Evolutionary conservation across 805 yeast genomes (phyloP), one percentile per base, ranked within the genome.

Genomic region (Metschnikowia continentalis): DNA sequence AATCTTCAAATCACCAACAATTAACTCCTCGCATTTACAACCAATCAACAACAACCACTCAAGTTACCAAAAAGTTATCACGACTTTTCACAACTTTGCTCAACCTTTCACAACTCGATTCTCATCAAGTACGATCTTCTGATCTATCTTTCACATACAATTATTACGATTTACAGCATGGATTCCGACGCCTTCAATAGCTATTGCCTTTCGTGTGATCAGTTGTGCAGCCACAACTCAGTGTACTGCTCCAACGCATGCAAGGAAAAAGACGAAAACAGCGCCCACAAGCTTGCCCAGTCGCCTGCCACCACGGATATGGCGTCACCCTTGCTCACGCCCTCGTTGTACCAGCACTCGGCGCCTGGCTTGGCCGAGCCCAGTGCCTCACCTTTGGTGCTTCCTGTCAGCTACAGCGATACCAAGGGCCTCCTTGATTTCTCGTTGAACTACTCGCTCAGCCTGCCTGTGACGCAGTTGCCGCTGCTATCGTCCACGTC

Each of bases 271-370:
- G 75, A 71, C 51, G 74, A 69, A 53, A 57, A 55, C 17, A 65
- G 61, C 45, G 60, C 49, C 22, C 38, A 57, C 6, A 44, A 58
- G 13, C 48, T 50, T 20, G 52, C 59, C 46, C 55, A 59, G 38
- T 53, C 54, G 19, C 32, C 37, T 46, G 54, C 52, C 48, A 54
- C 53, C 48, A 52, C 53, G 20, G 66, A 61, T 48, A 61, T 71
- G 49, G 68, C 63, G 3, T 67, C 72, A 19, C 77, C 77, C 3
- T 62, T 73, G 51, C 67, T 74, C 46, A 67, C 74, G 23, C 74
- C 75, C 3, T 61, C 68, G 14, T 55, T 67, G 48, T 66, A 68
- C 56, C 67, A 62, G 41, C 64, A 65, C 38, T 17, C 35, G 13
- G 40, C 60, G 43, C 54, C 53, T n/a, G 50, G 42, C 30, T 43